These are phyloP conservation scores for Geosmithia putterillii DNA, from an alignment of 2,329 filamentous ascomycete species.

Conservation along the genomic window DNA sequence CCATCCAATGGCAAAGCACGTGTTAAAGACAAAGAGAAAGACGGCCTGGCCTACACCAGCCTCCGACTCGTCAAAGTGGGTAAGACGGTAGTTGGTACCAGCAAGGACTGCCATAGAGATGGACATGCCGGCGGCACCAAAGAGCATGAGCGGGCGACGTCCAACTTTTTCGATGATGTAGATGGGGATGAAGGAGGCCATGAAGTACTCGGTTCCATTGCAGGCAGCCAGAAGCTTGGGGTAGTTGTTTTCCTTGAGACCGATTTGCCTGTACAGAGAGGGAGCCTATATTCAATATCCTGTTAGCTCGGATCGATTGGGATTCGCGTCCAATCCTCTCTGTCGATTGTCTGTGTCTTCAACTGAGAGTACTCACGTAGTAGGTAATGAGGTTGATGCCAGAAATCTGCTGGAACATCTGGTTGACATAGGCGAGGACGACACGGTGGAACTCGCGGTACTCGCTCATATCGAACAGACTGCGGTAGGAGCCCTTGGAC, in stretches of 20 bases:
- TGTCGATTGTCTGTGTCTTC: not conserved
- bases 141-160: slow-evolving; percentile 23
- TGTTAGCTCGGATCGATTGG: too few species aligned
- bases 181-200: slow-evolving; percentile 28
- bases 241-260: slow-evolving; percentile 26
- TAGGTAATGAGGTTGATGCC: slow-evolving; percentile 36
- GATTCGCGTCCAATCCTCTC: slow-evolving; percentile 7
- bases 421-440: slow-evolving; percentile 14
- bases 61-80: slow-evolving; percentile 1
- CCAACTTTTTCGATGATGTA: slow-evolving; percentile 33
- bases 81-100: slow-evolving; percentile 1
- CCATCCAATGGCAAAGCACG: slow-evolving; percentile 51
- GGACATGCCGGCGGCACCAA: not conserved
- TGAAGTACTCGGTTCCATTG: slow-evolving; percentile 32
- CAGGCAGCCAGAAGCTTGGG: slow-evolving; percentile 35
- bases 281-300: slow-evolving; percentile 9
- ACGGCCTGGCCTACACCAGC: slow-evolving; percentile 5
- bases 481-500: slow-evolving; percentile 9
- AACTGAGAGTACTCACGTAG: slow-evolving; percentile 2
- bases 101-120: slow-evolving; percentile 5
- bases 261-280: slow-evolving; percentile 14
- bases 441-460: not conserved
- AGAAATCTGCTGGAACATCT: slow-evolving; percentile 28
- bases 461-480: slow-evolving; percentile 6
- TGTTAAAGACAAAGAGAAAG: slow-evolving; percentile 54